Evolutionary conservation across 345 rosid species (phyloP).

Genomic region (Fremontodendron californicum): DNA sequence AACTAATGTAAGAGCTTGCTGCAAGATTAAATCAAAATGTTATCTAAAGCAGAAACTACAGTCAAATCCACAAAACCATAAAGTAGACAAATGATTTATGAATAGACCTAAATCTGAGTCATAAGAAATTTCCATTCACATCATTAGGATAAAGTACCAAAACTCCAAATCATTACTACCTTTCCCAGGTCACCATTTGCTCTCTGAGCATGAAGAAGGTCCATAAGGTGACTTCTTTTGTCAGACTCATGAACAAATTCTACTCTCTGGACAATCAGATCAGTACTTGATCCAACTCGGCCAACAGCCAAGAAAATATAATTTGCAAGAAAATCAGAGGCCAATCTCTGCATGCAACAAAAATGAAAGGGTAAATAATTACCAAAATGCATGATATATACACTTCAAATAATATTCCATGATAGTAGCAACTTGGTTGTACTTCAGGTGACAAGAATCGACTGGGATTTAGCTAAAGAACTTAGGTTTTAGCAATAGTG

Average conservation of each 20-base stretch:
- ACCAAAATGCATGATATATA: not conserved
- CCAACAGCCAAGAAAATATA: too few species aligned
- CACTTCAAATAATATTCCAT: not conserved
- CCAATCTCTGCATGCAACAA: constrained; percentile 36
- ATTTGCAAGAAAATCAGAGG: not conserved
- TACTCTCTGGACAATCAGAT: constrained; percentile 90
- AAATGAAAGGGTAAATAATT: not conserved
- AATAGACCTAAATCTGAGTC: not conserved
- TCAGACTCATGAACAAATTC: constrained; percentile 88
- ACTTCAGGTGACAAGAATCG: not conserved
- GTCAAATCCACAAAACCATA: not conserved
- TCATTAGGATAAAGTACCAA: not conserved
- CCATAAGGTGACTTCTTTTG: constrained; percentile 96
- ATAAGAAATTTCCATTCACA: not conserved
- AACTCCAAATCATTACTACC: constrained; percentile 37
- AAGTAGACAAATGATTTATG: not conserved
- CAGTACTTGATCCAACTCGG: constrained; percentile 99
- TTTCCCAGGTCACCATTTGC: too few species aligned
- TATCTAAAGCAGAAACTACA: not conserved
- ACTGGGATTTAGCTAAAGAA: not conserved
- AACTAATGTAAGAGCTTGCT: constrained; percentile 93
- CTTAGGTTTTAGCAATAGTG: not conserved
- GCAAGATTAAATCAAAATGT: constrained; percentile 30
- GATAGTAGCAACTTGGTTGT: not conserved
- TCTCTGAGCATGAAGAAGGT: too few species aligned